These are phyloP conservation scores for Auricularia heimuer DNA, from an alignment of 768 basidiomycete species.

Conservation along the genomic window DNA sequence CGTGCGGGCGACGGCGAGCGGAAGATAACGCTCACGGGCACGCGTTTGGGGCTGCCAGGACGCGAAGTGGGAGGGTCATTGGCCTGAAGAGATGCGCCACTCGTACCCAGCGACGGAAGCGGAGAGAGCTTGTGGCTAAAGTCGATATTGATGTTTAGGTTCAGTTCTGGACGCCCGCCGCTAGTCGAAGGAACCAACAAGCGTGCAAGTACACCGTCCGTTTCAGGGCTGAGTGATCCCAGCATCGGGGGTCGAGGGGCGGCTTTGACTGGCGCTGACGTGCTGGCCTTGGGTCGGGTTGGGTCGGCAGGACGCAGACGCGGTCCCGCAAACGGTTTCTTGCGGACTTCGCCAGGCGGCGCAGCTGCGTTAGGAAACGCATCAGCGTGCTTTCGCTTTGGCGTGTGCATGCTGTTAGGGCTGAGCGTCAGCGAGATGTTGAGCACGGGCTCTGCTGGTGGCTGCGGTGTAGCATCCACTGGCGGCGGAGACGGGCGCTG, in stretches of 20 bases:
- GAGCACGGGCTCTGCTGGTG: neutral
- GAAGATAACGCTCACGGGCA: neutral
- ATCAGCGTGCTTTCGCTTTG: neutral
- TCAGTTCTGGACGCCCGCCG: neutral
- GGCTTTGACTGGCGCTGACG: neutral
- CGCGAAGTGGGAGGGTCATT: neutral
- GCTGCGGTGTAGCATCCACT: no score
- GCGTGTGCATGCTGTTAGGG: neutral
- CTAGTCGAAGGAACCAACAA: neutral
- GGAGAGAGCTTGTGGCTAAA: neutral
- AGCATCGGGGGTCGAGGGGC: neutral
- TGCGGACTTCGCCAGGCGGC: neutral
- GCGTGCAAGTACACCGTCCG: neutral
- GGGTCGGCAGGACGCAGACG: neutral
- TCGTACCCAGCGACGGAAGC: neutral
- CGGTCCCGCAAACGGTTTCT: neutral
- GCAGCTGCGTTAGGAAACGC: neutral
- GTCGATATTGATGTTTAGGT: neutral
- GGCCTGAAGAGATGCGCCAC: neutral
- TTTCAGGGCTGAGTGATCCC: neutral
- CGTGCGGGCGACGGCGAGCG: neutral
- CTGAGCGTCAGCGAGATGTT: neutral
- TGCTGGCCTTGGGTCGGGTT: neutral
- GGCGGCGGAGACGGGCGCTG: no score
- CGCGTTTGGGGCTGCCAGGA: neutral